These are phyloP conservation scores for Thelephora terrestris DNA, from an alignment of 1,284 basidiomycete genomes.

Conservation along the genomic window DNA sequence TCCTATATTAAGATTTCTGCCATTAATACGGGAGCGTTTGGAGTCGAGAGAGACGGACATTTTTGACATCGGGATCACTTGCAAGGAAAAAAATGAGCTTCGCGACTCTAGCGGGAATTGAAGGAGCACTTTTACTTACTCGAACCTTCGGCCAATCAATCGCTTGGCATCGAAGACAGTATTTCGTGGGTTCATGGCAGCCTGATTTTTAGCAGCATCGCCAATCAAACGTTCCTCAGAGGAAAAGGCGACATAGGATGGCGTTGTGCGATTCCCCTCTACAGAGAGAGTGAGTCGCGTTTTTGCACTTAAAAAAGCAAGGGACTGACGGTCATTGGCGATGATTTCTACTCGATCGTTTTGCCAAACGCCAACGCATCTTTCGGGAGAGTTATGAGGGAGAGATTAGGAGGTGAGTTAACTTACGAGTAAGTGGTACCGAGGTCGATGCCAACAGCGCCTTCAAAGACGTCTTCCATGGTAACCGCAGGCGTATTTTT, in stretches of 20 bases:
- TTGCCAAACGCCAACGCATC: conserved; percentile 96
- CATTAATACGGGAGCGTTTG: neutral
- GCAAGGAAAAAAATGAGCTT: conserved; percentile 10
- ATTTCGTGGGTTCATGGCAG: conserved; percentile 93
- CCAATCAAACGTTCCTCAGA: conserved; percentile 97
- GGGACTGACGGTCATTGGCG: conserved; percentile 80
- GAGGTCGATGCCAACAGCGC: conserved; percentile 93
- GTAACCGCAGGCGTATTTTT: conserved; percentile 28
- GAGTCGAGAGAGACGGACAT: conserved; percentile 34
- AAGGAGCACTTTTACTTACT: conserved; percentile 39
- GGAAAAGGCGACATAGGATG: conserved; percentile 98
- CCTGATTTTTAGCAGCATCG: conserved; percentile 98
- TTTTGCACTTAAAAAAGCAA: conserved; percentile 1
- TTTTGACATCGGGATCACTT: conserved; percentile 81
- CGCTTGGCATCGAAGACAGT: conserved; percentile 97
- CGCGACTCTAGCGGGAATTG: conserved; percentile 10
- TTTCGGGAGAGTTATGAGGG: conserved; percentile 20
- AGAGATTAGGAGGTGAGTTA: conserved; percentile 2
- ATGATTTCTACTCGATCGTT: conserved; percentile 99
- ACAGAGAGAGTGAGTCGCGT: conserved; percentile 12
- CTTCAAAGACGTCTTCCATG: conserved; percentile 93
- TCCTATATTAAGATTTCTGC: conserved; percentile 35
- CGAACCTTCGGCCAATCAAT: conserved; percentile 93
- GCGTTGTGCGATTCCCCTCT: conserved; percentile 99
- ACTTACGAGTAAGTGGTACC: conserved; percentile 86